These are phyloP conservation scores for Alloteropsis angusta DNA, from an alignment of 202 grass and related monocot species.

Conservation along the genomic window DNA sequence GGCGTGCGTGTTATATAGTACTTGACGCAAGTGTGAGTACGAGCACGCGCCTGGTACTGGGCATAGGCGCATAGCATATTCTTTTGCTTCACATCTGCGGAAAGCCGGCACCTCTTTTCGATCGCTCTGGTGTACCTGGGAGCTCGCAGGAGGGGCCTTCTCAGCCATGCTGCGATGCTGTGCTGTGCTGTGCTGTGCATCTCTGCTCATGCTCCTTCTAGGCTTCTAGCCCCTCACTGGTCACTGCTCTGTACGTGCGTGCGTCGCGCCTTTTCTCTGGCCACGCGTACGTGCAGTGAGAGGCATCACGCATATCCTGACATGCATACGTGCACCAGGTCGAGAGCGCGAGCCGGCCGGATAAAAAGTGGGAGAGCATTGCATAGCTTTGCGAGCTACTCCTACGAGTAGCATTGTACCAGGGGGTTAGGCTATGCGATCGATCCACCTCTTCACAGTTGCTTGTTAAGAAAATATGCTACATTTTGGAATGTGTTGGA, in stretches of 20 bases:
- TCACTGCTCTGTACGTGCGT: not conserved
- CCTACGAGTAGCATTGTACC: too few relatives aligned
- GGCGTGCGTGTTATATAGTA: not conserved
- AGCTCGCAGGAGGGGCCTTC: not conserved
- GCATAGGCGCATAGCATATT: too few relatives aligned
- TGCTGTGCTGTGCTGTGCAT: too few relatives aligned
- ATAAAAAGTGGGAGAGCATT: too few relatives aligned
- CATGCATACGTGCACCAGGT: too few relatives aligned
- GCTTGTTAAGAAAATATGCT: too few relatives aligned
- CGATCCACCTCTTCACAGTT: too few relatives aligned
- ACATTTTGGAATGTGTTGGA: too few relatives aligned
- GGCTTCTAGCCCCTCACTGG: not conserved
- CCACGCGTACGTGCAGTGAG: not conserved
- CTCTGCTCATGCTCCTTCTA: not conserved
- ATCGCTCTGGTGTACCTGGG: not conserved
- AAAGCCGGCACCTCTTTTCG: not conserved
- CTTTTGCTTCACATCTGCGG: not conserved
- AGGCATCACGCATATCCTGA: not conserved
- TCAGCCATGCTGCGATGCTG: not conserved
- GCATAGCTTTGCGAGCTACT: too few relatives aligned
- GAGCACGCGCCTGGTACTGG: not conserved
- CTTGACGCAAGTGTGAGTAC: not conserved
- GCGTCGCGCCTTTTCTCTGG: not conserved
- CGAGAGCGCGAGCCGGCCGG: too few relatives aligned
- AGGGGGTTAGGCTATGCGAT: too few relatives aligned